Conservation (phyloP, 1,284 basidiomycete genomes). For the Cutaneotrichosporon sp. region DNA sequence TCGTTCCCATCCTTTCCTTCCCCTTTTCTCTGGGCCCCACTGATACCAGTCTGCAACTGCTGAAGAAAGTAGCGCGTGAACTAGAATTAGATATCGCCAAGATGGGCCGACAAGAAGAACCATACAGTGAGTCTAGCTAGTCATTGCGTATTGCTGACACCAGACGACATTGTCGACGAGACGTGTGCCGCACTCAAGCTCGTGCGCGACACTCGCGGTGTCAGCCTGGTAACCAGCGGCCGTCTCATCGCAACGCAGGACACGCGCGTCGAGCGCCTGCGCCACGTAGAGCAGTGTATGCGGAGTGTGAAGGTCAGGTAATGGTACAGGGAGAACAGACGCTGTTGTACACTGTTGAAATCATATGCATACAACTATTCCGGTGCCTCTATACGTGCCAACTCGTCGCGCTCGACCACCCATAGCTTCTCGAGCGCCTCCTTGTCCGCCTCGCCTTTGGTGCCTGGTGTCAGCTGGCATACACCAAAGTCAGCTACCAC, state of each 20-base stretch:
- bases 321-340: background rate
- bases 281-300: constrained; percentile 19
- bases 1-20: background rate
- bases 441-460: constrained; percentile 21
- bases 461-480: constrained; percentile 15
- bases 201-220: constrained; percentile 21
- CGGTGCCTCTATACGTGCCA: constrained; percentile 13
- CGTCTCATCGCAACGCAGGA: constrained; percentile 10
- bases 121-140: constrained; percentile 12
- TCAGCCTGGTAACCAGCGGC: constrained; percentile 15
- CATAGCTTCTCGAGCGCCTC: constrained; percentile 15
- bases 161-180: constrained; percentile 14
- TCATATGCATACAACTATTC: constrained; percentile 28
- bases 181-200: constrained; percentile 23
- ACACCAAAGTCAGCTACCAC: background rate
- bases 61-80: constrained; percentile 19
- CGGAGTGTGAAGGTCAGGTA: constrained; percentile 10
- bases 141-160: background rate
- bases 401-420: constrained; percentile 19
- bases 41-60: constrained; percentile 9
- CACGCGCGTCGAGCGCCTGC: constrained; percentile 15
- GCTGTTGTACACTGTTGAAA: constrained; percentile 3
- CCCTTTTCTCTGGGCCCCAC: background rate
- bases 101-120: constrained; percentile 10
- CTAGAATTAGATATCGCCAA: constrained; percentile 21